Evolutionary conservation across 108 stramenopile species (phyloP), one percentile per base, ranked within the genome.

Genomic region (Mayamaea pseudoterrestris): DNA sequence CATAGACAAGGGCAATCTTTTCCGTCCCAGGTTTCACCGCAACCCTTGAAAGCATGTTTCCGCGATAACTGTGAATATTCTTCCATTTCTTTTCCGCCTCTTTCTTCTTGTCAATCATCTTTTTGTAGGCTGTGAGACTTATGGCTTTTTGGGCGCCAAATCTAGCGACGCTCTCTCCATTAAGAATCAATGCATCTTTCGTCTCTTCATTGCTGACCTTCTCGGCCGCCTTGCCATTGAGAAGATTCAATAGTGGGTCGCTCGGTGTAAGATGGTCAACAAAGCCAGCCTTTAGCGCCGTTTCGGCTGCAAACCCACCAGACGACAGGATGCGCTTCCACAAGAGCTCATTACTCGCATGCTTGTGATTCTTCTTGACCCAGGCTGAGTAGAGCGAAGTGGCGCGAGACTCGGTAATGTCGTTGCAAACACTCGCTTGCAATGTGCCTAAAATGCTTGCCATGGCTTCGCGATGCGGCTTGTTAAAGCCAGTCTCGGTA

Each of bases 301-400:
- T 73, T 0, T 53, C n/a, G 1, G 78, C 65, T 7, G 78, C 66
- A n/a, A 87, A 56, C 17, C 62, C 61, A 1, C 85, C 85, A 35
- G 74, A 71, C 8, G 77, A 57, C 41, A 66, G 61, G 1, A 87
- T 65, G 31, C 61, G 61, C 27, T 60, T 63, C 80, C 85, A 83
- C 69, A 60, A 74, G n/a, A n/a, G n/a, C n/a, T n/a, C n/a, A 35
- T 53, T 47, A 29, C 42, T 37, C 20, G 11, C 24, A 2, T 16
- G 14, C 6, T 24, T 41, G 16, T 14, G 16, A 6, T 4, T 24
- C 42, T 26, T 17, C 25, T 25, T 13, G 11, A 51, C 24, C 50
- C 50, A 51, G 7, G 50, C 16, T 5, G 50, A 37, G 21, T 37
- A 51, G 20, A 51, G 25, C n/a, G 50, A 34, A 34, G 35, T 34